A percentile compares a stretch with the other conserved stretches of the same genome.
Evolutionary conservation across 2,329 filamentous ascomycete species (phyloP).

Genomic region (Colletotrichum tamarilloi): DNA sequence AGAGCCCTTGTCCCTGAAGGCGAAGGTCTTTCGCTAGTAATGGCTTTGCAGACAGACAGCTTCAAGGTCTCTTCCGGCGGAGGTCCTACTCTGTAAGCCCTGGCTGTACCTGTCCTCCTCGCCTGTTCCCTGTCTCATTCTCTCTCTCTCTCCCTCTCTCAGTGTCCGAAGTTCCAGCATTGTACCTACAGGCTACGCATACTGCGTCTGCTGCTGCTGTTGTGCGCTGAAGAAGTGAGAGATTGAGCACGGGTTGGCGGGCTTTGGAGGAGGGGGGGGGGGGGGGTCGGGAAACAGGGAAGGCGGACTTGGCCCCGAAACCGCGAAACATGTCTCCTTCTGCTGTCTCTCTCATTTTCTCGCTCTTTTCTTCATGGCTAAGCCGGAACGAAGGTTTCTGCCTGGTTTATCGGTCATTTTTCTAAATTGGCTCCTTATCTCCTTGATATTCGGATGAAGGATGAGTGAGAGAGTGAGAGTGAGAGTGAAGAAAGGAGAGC

Average conservation of each 20-base stretch:
- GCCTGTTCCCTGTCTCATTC: background rate
- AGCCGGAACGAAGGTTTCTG: background rate
- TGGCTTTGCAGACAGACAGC: conserved; percentile 8
- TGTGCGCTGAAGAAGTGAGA: background rate
- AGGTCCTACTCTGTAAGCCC: background rate
- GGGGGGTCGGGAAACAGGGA: background rate
- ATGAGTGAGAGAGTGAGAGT: background rate
- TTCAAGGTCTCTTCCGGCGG: background rate
- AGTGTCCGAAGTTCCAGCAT: background rate
- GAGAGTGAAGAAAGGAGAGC: background rate
- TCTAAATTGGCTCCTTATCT: background rate
- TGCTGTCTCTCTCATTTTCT: background rate
- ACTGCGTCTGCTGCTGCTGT: background rate
- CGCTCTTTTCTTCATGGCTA: background rate
- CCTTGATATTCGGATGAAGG: background rate
- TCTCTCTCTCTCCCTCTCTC: background rate
- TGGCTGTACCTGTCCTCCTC: background rate
- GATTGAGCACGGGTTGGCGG: background rate
- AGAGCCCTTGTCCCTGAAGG: conserved; percentile 17
- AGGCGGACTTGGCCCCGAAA: background rate
- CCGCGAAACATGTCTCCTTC: background rate
- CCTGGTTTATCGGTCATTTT: background rate
- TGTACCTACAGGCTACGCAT: background rate
- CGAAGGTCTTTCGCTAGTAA: conserved; percentile 11
- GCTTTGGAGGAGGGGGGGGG: no score